Evolutionary conservation across 2,329 filamentous ascomycete species (phyloP).

Genomic region (Endoconidiophora laricicola): DNA sequence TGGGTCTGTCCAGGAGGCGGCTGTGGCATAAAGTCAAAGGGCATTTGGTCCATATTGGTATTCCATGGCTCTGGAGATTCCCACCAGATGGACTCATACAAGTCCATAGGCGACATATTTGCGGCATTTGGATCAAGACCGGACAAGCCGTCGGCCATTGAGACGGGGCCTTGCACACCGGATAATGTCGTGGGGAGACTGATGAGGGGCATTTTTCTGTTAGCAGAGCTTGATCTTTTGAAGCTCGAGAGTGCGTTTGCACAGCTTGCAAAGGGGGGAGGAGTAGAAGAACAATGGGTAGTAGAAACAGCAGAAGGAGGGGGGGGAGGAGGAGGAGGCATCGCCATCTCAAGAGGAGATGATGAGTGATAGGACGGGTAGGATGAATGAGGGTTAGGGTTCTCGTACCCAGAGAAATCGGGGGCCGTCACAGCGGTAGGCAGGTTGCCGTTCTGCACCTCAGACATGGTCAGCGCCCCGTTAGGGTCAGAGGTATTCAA

Average conservation of each 20-base stretch:
- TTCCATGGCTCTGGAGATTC: conserved; percentile 46
- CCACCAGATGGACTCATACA: conserved; percentile 53
- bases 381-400: not conserved
- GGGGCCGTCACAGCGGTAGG: conserved; percentile 19
- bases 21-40: conserved; percentile 43
- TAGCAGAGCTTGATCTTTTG: conserved; percentile 4
- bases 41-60: conserved; percentile 37
- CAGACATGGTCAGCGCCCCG: conserved; percentile 47
- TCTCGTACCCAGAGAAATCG: conserved; percentile 27
- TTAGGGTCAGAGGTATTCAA: conserved; percentile 38
- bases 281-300: not conserved
- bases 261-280: conserved; percentile 1
- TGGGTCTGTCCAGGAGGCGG: conserved; percentile 40
- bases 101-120: conserved; percentile 49
- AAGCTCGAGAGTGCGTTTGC: not conserved
- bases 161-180: conserved; percentile 15
- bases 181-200: conserved; percentile 11
- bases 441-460: conserved; percentile 40
- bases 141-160: conserved; percentile 27
- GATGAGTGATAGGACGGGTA: not conserved
- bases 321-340: not conserved
- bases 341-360: not conserved
- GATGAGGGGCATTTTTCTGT: conserved; percentile 3
- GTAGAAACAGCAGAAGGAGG: not conserved
- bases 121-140: conserved; percentile 34